phyloP scores from a whole-genome alignment of 1,284 basidiomycete species.

The Ganoderma leucocontextum region DNA sequence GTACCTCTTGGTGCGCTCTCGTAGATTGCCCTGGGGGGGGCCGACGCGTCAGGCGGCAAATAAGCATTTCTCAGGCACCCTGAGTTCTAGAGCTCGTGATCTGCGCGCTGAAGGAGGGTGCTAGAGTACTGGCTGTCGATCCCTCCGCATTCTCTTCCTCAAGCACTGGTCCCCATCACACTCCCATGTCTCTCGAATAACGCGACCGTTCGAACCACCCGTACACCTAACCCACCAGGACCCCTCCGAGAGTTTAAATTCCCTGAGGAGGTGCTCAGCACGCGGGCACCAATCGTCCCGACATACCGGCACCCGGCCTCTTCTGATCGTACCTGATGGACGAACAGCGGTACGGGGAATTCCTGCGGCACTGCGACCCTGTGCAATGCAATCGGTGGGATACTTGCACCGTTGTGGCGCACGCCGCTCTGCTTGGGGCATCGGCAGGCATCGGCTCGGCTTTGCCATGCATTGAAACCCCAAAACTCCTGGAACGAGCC shows the following conservation, averaged over 20 bases:
- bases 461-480: neutral
- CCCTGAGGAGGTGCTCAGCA: neutral
- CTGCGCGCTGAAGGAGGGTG: neutral
- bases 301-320: neutral
- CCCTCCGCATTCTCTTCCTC: neutral
- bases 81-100: neutral
- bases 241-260: neutral
- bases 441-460: neutral
- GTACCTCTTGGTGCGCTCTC: neutral
- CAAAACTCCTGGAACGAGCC: neutral
- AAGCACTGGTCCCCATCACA: neutral
- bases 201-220: neutral
- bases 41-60: neutral
- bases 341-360: neutral
- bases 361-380: neutral
- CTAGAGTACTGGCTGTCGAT: no score
- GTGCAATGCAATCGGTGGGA: neutral
- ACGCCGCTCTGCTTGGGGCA: neutral
- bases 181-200: neutral
- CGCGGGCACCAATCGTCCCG: neutral
- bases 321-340: constrained; percentile 6
- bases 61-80: constrained; percentile 1
- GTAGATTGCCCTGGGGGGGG: neutral
- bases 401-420: neutral
- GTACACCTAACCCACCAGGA: neutral